Evolutionary conservation across 2,329 filamentous ascomycete species (phyloP).

Genomic region (Aspergillus ustus): DNA sequence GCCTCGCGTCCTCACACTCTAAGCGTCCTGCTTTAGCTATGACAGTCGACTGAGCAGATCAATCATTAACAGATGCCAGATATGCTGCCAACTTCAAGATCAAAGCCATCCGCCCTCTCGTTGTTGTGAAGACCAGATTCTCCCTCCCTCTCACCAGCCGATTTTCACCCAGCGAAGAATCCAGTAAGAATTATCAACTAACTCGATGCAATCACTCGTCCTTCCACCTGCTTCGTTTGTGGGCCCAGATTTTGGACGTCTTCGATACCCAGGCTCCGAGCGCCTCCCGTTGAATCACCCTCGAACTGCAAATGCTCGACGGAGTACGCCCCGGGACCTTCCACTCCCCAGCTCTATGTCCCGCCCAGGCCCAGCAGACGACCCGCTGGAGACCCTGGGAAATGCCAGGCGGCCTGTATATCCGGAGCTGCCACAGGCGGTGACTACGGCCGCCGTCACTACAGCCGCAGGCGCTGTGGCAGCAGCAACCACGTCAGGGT

Average conservation of each 20-base stretch:
- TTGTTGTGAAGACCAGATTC: conserved; percentile 28
- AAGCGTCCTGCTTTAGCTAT: conserved; percentile 28
- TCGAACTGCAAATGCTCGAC: conserved; percentile 43
- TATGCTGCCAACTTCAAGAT: conserved; percentile 34
- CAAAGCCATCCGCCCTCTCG: conserved; percentile 25
- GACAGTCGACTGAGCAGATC: conserved; percentile 31
- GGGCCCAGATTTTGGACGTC: conserved; percentile 42
- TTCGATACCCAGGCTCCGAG: conserved; percentile 40
- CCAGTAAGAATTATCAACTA: conserved; percentile 13
- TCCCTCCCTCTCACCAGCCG: too few relatives aligned
- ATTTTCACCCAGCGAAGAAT: background rate
- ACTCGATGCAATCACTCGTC: conserved; percentile 49
- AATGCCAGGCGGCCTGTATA: conserved; percentile 37
- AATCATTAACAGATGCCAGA: conserved; percentile 27
- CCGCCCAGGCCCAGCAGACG: conserved; percentile 44
- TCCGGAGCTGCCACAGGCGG: conserved; percentile 33
- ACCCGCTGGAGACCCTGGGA: conserved; percentile 43
- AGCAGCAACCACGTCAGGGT: conserved; percentile 17
- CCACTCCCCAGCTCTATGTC: conserved; percentile 50
- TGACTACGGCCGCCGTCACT: conserved; percentile 22
- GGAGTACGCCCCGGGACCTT: conserved; percentile 45
- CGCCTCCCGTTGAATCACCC: conserved; percentile 39
- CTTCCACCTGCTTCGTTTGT: conserved; percentile 44
- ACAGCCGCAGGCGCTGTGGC: conserved; percentile 17
- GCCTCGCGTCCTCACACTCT: conserved; percentile 30